Percentiles rank a stretch among this genome's conserved stretches.
Evolutionary conservation across 2,329 filamentous ascomycete genomes (phyloP).

Genomic region (Fragosphaeria purpurea): DNA sequence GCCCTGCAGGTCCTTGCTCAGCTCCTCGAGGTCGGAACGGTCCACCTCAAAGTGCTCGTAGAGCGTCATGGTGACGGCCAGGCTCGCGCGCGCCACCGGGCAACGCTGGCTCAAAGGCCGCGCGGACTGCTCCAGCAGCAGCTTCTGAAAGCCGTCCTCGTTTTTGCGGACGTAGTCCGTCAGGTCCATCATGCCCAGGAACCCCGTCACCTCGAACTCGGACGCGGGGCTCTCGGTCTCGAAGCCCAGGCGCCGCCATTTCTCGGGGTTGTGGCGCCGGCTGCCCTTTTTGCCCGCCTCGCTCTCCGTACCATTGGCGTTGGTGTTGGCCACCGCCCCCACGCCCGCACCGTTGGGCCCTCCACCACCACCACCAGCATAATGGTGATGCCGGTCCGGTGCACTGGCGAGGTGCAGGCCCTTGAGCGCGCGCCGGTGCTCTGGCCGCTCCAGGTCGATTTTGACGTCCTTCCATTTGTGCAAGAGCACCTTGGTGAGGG

Average conservation of each 20-base stretch:
- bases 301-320: conserved; percentile 15
- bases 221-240: conserved; percentile 76
- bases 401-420: conserved; percentile 75
- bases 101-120: conserved; percentile 63
- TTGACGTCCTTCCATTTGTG: conserved; percentile 79
- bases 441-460: conserved; percentile 76
- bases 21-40: conserved; percentile 68
- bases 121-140: conserved; percentile 79
- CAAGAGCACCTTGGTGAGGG: conserved; percentile 76
- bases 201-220: conserved; percentile 81
- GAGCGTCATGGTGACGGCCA: conserved; percentile 77
- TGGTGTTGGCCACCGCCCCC: conserved; percentile 10
- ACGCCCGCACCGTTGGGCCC: conserved; percentile 14
- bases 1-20: conserved; percentile 39
- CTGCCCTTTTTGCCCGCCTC: conserved; percentile 45
- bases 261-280: conserved; percentile 71
- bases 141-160: conserved; percentile 85
- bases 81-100: conserved; percentile 75
- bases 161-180: conserved; percentile 88
- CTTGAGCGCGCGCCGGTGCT: conserved; percentile 81
- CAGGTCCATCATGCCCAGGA: conserved; percentile 93
- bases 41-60: conserved; percentile 97
- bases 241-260: conserved; percentile 89
- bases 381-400: conserved; percentile 43
- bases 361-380: no score